A percentile compares a stretch with the other conserved stretches of the same genome.
Conservation (phyloP, 768 basidiomycete species). For the Omphalotus guepiniiformis region DNA sequence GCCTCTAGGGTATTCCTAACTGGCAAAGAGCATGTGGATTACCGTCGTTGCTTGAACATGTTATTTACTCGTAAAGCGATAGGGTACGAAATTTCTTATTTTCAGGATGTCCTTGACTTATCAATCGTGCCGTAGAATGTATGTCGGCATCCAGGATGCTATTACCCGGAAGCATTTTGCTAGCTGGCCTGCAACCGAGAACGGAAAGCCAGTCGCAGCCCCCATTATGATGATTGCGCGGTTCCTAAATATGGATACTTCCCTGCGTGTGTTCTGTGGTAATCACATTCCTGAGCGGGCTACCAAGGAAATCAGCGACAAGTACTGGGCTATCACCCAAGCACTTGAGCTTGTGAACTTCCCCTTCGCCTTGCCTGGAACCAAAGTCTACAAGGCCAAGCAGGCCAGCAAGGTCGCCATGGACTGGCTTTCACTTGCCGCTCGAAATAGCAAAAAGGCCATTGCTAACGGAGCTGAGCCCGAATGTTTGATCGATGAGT, state of each 20-base stretch:
- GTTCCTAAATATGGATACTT: conserved; percentile 95
- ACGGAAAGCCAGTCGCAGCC: conserved; percentile 29
- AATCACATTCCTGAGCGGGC: conserved; percentile 80
- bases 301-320: conserved; percentile 77
- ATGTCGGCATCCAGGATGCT: conserved; percentile 77
- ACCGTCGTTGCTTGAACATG: conserved; percentile 83
- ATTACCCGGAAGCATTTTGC: conserved; percentile 75
- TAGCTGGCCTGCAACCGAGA: conserved; percentile 54
- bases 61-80: conserved; percentile 74
- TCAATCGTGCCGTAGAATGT: conserved; percentile 54
- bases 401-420: conserved; percentile 86
- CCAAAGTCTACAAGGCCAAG: conserved; percentile 92
- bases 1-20: conserved; percentile 88
- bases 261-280: conserved; percentile 94
- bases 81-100: conserved; percentile 20
- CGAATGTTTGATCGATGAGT: conserved; percentile 89
- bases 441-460: conserved; percentile 70
- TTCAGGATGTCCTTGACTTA: neutral
- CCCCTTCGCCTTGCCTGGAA: conserved; percentile 91
- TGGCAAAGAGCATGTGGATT: conserved; percentile 90
- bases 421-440: conserved; percentile 75
- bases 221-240: conserved; percentile 90
- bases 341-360: conserved; percentile 99
- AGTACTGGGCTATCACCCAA: conserved; percentile 94
- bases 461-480: conserved; percentile 81